These are phyloP conservation scores for Boletus subparvulus DNA, from an alignment of 768 basidiomycete genomes.

Conservation along the genomic window DNA sequence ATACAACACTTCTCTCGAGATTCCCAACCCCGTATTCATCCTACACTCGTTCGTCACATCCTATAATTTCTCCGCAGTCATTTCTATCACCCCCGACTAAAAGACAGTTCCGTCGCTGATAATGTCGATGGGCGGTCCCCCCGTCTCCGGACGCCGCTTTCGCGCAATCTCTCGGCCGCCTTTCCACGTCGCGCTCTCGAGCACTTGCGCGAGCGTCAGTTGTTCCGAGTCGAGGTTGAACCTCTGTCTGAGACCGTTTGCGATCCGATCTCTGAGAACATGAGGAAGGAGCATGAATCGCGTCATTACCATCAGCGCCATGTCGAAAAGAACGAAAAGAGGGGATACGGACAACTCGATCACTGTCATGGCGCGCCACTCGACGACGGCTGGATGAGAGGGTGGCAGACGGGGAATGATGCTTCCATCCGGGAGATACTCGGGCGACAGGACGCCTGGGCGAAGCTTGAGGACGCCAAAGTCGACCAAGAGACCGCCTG, in stretches of 20 bases:
- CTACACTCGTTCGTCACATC: too few relatives aligned
- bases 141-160: conserved; percentile 63
- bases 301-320: too few relatives aligned
- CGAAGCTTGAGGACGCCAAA: conserved; percentile 57
- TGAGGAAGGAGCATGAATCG: not conserved
- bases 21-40: too few relatives aligned
- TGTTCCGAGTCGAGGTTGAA: conserved; percentile 38
- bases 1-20: too few relatives aligned
- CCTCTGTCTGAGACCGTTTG: conserved; percentile 61
- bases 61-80: too few relatives aligned
- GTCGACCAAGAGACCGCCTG: conserved; percentile 79
- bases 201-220: conserved; percentile 72
- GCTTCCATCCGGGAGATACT: conserved; percentile 33
- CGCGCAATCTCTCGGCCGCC: conserved; percentile 93
- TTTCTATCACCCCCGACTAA: too few relatives aligned
- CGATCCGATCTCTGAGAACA: conserved; percentile 70
- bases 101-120: conserved; percentile 51
- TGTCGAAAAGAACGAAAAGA: not conserved
- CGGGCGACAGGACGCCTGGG: conserved; percentile 33
- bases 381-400: conserved; percentile 88
- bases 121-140: conserved; percentile 66
- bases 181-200: conserved; percentile 97
- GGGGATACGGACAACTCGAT: conserved; percentile 68
- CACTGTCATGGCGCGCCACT: conserved; percentile 90
- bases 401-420: conserved; percentile 62